phyloP scores from a whole-genome alignment of 805 yeast genomes.

The Candida manassasensis region DNA sequence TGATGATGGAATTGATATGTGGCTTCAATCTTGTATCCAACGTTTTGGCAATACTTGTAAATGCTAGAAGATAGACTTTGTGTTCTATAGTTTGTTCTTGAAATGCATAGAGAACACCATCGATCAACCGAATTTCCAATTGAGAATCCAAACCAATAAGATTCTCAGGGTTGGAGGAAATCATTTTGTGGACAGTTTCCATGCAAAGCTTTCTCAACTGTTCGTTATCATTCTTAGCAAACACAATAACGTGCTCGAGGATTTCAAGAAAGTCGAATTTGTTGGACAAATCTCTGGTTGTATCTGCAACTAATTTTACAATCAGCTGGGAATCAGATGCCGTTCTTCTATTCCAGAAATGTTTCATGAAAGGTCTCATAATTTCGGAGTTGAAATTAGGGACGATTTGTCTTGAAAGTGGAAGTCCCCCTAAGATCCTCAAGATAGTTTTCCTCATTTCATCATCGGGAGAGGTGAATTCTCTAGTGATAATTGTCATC shows the following conservation, averaged over 20 bases:
- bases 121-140: conserved; percentile 64
- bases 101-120: conserved; percentile 74
- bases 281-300: conserved; percentile 62
- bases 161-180: conserved; percentile 31
- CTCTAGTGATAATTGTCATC: conserved; percentile 60
- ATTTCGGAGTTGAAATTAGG: conserved; percentile 47
- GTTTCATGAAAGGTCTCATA: conserved; percentile 56
- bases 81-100: conserved; percentile 72
- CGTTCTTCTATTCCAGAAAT: conserved; percentile 78
- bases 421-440: conserved; percentile 61
- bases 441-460: conserved; percentile 78
- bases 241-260: conserved; percentile 51
- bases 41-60: conserved; percentile 59
- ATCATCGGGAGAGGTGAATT: conserved; percentile 78
- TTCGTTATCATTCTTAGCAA: conserved; percentile 79
- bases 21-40: conserved; percentile 64
- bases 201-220: conserved; percentile 74
- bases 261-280: conserved; percentile 63
- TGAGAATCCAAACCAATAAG: conserved; percentile 55
- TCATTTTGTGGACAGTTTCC: conserved; percentile 58
- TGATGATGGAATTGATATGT: conserved; percentile 65
- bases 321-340: conserved; percentile 60
- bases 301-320: conserved; percentile 59
- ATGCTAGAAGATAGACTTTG: conserved; percentile 50
- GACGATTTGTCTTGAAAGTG: conserved; percentile 55